These are phyloP conservation scores for Microcyclospora tardicrescens DNA, from an alignment of 2,329 filamentous ascomycete genomes.

Conservation along the genomic window DNA sequence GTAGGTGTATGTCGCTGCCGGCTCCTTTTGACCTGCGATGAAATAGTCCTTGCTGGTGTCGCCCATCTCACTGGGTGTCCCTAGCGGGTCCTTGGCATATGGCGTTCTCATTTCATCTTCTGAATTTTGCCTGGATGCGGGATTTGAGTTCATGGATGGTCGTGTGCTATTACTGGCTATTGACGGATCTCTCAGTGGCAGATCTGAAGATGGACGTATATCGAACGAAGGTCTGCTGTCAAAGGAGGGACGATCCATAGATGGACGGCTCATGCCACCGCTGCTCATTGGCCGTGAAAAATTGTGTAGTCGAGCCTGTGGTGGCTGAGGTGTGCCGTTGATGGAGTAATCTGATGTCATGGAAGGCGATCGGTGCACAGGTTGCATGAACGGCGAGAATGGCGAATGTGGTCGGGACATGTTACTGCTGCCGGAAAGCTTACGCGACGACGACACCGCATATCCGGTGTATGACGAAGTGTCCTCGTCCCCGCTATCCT, in stretches of 20 bases:
- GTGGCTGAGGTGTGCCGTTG: conserved; percentile 28
- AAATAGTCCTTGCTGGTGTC: conserved; percentile 1
- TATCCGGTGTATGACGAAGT: conserved; percentile 41
- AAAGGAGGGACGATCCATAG: conserved; percentile 23
- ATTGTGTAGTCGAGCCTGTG: conserved; percentile 58
- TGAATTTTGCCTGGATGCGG: conserved; percentile 26
- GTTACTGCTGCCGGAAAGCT: conserved; percentile 60
- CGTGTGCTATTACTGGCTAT: conserved; percentile 15
- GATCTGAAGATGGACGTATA: conserved; percentile 9
- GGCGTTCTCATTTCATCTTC: conserved; percentile 16
- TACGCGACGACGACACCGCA: conserved; percentile 55
- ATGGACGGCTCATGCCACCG: conserved; percentile 33
- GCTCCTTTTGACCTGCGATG: neutral
- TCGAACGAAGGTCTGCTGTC: conserved; percentile 13
- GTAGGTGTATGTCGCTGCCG: conserved; percentile 66
- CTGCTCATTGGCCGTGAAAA: conserved; percentile 84
- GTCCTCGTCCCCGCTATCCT: conserved; percentile 53
- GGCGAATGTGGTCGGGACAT: conserved; percentile 49
- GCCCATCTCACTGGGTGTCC: conserved; percentile 4
- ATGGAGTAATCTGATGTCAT: conserved; percentile 68
- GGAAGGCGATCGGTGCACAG: conserved; percentile 67
- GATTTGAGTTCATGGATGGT: conserved; percentile 11
- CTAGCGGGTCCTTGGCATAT: neutral
- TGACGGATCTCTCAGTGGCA: conserved; percentile 14
- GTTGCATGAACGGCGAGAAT: conserved; percentile 48